These are phyloP conservation scores for Miscanthus lutarioriparius DNA, from an alignment of 176 grass and related monocot species.

Conservation along the genomic window DNA sequence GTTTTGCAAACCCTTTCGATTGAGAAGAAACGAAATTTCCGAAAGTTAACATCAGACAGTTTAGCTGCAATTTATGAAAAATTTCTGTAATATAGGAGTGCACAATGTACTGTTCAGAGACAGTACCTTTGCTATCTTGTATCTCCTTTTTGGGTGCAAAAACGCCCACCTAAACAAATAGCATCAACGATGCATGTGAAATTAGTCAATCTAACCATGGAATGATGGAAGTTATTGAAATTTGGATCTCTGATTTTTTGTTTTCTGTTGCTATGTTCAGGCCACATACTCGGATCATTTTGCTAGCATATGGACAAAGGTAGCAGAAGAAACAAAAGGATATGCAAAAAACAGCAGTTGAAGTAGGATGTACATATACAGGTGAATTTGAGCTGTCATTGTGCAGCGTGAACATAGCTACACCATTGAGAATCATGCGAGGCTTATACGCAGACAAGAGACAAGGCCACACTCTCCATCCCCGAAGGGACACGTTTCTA, in stretches of 20 bases:
- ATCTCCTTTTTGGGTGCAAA: not conserved
- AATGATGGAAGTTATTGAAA: not conserved
- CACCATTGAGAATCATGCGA: conserved; percentile 25
- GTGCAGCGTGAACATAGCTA: conserved; percentile 17
- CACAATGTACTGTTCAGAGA: not conserved
- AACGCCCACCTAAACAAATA: not conserved
- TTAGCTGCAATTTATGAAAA: not conserved
- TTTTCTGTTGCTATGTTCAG: conserved; percentile 35
- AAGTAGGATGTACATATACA: conserved; percentile 53
- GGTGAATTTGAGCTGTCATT: conserved; percentile 26
- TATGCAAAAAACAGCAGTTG: conserved; percentile 37
- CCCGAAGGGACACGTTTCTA: not conserved
- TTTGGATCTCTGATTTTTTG: not conserved
- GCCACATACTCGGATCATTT: conserved; percentile 63
- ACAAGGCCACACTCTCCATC: conserved; percentile 10
- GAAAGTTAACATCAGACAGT: not conserved
- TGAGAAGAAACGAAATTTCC: not conserved
- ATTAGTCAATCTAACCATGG: not conserved
- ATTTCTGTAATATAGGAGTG: not conserved
- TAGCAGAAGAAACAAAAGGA: conserved; percentile 73
- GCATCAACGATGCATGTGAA: not conserved
- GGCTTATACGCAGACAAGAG: not conserved
- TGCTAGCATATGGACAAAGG: conserved; percentile 65
- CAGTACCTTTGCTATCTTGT: not conserved
- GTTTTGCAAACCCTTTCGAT: conserved; percentile 5